Evolutionary conservation across 192 early-diverging fungal genomes (phyloP).

Genomic region (Coemansia erecta): DNA sequence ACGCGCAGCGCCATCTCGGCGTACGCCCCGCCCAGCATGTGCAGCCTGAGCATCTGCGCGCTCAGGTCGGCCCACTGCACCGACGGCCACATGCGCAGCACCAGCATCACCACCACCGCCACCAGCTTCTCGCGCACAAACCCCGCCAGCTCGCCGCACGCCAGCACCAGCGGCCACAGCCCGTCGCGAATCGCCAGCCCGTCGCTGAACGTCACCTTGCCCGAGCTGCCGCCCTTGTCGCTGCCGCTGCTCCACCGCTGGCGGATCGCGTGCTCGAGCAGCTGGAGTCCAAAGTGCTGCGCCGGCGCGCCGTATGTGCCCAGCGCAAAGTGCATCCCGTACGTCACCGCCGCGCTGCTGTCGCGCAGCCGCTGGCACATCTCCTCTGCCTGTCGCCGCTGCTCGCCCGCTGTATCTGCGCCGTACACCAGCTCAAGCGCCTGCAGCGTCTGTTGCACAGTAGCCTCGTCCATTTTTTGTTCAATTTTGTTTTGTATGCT

Average conservation of each 20-base stretch:
- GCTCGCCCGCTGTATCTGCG: conserved; percentile 20
- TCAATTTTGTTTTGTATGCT: neutral
- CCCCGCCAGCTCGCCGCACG: conserved; percentile 4
- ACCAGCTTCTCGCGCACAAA: conserved; percentile 45
- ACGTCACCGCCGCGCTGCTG: conserved; percentile 9
- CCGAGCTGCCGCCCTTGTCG: neutral
- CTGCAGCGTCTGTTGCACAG: conserved; percentile 21
- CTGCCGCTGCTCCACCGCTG: conserved; percentile 10
- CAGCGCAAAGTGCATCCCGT: conserved; percentile 25
- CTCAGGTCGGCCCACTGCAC: conserved; percentile 32
- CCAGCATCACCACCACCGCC: conserved; percentile 28
- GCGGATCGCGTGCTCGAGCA: conserved; percentile 31
- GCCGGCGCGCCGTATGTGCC: conserved; percentile 10
- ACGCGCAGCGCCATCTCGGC: conserved; percentile 33
- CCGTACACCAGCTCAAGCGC: conserved; percentile 39
- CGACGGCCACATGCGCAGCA: conserved; percentile 38
- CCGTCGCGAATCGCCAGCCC: conserved; percentile 12
- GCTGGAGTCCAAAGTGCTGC: conserved; percentile 44
- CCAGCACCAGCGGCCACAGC: conserved; percentile 21
- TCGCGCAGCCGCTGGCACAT: conserved; percentile 36
- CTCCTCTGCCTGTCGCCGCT: conserved; percentile 35
- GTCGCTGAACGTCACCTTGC: conserved; percentile 5
- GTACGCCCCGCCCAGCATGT: conserved; percentile 5
- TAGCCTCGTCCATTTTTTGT: conserved; percentile 20
- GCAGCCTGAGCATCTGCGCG: conserved; percentile 32